A percentile compares a stretch with the other conserved stretches of the same genome.
phyloP scores from a whole-genome alignment of 2,329 filamentous ascomycete genomes.

The Shiraia sp. region DNA sequence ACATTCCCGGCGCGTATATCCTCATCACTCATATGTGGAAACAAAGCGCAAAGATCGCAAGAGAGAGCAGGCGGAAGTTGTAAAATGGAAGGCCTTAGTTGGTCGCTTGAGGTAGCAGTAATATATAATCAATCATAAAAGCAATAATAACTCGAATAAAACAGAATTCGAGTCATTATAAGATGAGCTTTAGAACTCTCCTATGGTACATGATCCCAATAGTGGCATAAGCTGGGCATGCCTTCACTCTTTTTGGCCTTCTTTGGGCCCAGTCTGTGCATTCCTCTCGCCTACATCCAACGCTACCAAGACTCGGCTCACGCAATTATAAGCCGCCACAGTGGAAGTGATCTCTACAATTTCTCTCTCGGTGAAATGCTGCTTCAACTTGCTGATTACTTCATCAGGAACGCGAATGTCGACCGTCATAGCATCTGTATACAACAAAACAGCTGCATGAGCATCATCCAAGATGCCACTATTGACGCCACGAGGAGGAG shows the following conservation, averaged over 20 bases:
- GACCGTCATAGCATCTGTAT: conserved; percentile 83
- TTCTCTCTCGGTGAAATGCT: conserved; percentile 68
- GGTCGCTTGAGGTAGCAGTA: background rate
- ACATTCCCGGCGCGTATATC: conserved; percentile 80
- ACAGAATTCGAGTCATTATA: background rate
- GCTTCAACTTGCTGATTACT: conserved; percentile 67
- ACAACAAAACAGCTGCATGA: conserved; percentile 71
- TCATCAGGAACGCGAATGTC: conserved; percentile 70
- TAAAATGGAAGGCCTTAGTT: background rate
- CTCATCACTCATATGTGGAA: conserved; percentile 94
- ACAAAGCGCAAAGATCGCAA: conserved; percentile 79
- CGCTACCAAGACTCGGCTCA: conserved; percentile 81
- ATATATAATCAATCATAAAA: background rate
- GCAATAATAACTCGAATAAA: background rate
- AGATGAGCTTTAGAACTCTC: background rate
- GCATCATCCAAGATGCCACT: conserved; percentile 53
- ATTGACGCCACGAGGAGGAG: conserved; percentile 16
- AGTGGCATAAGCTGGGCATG: too few species aligned
- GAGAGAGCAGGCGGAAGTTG: conserved; percentile 2
- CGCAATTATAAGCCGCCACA: conserved; percentile 80
- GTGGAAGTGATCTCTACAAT: conserved; percentile 82
- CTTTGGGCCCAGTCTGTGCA: conserved; percentile 22
- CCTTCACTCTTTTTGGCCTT: conserved; percentile 15
- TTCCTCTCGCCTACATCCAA: conserved; percentile 64
- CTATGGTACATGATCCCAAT: too few species aligned